phyloP scores from a whole-genome alignment of 169 alveolate species.

The Pseudocohnilembus persalinus region DNA sequence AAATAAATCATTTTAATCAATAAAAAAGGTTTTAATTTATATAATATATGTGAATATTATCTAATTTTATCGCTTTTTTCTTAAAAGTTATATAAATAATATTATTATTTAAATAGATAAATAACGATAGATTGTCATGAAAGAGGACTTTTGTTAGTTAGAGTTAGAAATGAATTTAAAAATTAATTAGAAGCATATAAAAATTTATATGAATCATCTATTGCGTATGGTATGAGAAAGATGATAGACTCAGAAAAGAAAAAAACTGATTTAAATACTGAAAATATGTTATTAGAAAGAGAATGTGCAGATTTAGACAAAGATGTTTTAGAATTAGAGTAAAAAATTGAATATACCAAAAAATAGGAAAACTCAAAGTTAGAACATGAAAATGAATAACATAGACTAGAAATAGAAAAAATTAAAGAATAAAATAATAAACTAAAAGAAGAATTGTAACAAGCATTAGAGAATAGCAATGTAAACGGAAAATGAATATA shows the following conservation, averaged over 20 bases:
- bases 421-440: conserved; percentile 49
- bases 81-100: too few species aligned
- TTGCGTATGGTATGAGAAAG: conserved; percentile 84
- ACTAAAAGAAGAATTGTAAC: conserved; percentile 47
- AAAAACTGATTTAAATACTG: conserved; percentile 66
- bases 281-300: conserved; percentile 64
- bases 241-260: conserved; percentile 76
- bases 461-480: conserved; percentile 32
- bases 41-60: too few species aligned
- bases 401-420: conserved; percentile 64
- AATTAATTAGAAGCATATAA: conserved; percentile 74
- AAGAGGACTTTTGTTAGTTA: conserved; percentile 77
- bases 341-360: conserved; percentile 56
- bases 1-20: too few species aligned
- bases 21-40: too few species aligned
- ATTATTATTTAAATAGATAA: conserved; percentile 39
- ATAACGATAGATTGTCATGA: conserved; percentile 80
- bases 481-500: too few species aligned
- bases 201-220: conserved; percentile 76
- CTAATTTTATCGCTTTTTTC: too few species aligned
- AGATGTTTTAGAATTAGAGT: conserved; percentile 67
- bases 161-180: conserved; percentile 78
- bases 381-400: conserved; percentile 62
- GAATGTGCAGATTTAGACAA: conserved; percentile 64
- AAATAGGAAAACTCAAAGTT: conserved; percentile 69